These are phyloP conservation scores for Asclepias syriaca DNA, from an alignment of 257 asterid species.

Conservation along the genomic window DNA sequence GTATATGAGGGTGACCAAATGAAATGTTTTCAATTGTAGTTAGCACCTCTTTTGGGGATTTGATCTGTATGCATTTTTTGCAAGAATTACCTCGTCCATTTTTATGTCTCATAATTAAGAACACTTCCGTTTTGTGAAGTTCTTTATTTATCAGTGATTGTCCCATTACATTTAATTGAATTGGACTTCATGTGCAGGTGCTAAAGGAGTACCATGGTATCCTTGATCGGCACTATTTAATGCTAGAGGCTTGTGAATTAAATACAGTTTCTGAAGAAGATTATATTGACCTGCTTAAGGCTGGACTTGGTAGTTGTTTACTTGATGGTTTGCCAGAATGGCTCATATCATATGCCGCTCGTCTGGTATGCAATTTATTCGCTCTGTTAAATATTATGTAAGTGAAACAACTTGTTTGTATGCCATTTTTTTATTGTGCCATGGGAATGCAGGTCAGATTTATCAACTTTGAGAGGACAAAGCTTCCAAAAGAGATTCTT, in stretches of 20 bases:
- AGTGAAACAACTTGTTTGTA: background rate
- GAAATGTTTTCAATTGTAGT: conserved; percentile 9
- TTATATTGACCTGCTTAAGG: conserved; percentile 80
- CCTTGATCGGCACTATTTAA: conserved; percentile 71
- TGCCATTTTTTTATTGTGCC: conserved; percentile 18
- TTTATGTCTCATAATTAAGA: background rate
- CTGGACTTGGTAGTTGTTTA: conserved; percentile 98
- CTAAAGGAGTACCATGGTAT: conserved; percentile 81
- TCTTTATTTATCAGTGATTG: background rate
- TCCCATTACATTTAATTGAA: background rate
- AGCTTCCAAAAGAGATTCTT: conserved; percentile 77
- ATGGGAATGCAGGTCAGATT: conserved; percentile 75
- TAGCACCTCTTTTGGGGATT: background rate
- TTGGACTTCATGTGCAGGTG: conserved; percentile 41
- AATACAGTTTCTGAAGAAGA: conserved; percentile 95
- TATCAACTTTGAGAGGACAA: conserved; percentile 91
- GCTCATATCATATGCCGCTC: conserved; percentile 92
- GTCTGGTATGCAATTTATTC: conserved; percentile 46
- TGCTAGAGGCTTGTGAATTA: conserved; percentile 91
- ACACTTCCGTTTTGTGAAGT: background rate
- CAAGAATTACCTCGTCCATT: background rate
- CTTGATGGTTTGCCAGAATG: conserved; percentile 98
- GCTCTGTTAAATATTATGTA: conserved; percentile 1
- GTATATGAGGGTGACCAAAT: conserved; percentile 31
- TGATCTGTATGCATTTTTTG: background rate